Base-by-base conservation (phyloP, 1,139 yeast species). In the Tardiomyces digboiensis region DNA sequence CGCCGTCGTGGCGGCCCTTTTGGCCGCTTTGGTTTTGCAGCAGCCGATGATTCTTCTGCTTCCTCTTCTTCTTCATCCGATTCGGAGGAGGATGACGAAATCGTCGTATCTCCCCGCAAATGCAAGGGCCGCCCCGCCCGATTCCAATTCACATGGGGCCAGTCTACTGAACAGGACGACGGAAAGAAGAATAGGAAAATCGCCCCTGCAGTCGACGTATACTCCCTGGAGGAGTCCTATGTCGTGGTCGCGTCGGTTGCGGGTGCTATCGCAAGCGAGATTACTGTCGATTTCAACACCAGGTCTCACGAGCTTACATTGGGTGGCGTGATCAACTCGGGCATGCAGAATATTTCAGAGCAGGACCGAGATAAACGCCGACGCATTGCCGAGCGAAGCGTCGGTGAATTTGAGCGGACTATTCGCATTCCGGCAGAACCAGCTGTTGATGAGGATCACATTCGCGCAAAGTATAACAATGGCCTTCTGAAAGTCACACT, bases 211-310 rank as follows among this genome's bases (percentile, higher is more conserved):
- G 62, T 75, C 7, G 78, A 76, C 51, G 70, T 76, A 16, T 75
- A 75, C 51, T 78, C 76, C 46, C 62, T 67, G 37, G 65, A 67
- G 4, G 64, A 64, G 8, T 59, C 65, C 16, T 76, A 74, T 50
- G 54, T 66, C 16, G 68, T 75, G 13, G 71, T 70, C 2, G 58
- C 75, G 7, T 71, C 80, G 4, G 60, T 77, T 14, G 76, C 82
- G 6, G 82, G 82, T 40, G 78, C 78, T 7, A 62, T 66, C 26
- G 69, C 75, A 23, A 66, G 66, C 41, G 67, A 72, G n/a, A 69
- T 77, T 49, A 71, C 69, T 40, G 70, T 77, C 42, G 78, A 76
- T 54, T 76, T 66, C 61, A 80, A 76, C 55, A 77, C 80, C 36
- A 62, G 75, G 2, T 65, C 73, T 6, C 72, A 71, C 53, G 79